These are phyloP conservation scores for Canna indica DNA, from an alignment of 176 grass and related monocot genomes.

Conservation along the genomic window DNA sequence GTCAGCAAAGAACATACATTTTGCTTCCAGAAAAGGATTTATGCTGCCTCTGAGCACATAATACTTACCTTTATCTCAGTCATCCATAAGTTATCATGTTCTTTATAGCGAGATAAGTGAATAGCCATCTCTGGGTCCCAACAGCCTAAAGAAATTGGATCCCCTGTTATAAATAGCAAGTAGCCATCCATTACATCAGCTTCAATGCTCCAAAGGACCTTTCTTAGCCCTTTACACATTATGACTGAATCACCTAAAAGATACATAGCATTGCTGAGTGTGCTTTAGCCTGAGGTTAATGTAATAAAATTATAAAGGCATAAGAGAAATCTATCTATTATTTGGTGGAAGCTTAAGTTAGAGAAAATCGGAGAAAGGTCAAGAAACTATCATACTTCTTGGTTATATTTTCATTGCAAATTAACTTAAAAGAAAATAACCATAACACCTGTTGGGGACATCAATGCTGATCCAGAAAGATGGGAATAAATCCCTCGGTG, in stretches of 20 bases:
- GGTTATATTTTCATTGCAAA: background rate
- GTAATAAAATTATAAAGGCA: too few species aligned
- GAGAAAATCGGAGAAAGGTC: background rate
- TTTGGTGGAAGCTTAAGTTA: background rate
- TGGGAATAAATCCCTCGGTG: background rate
- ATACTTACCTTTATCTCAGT: constrained; percentile 64
- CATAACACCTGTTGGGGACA: constrained; percentile 10
- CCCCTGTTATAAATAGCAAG: constrained; percentile 62
- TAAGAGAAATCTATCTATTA: background rate
- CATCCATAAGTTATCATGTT: constrained; percentile 49
- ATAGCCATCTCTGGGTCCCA: constrained; percentile 75
- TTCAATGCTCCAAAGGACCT: constrained; percentile 73
- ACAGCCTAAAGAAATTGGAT: constrained; percentile 69
- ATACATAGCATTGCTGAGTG: background rate
- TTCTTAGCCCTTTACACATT: constrained; percentile 72
- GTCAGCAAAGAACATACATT: background rate
- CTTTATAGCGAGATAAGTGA: constrained; percentile 49
- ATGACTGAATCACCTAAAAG: constrained; percentile 47
- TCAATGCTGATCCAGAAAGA: constrained; percentile 8
- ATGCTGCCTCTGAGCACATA: background rate
- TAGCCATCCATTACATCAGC: constrained; percentile 60
- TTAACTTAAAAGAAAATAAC: background rate
- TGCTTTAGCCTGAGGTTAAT: constrained; percentile 17
- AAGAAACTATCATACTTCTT: background rate
- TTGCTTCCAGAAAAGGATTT: background rate